These are phyloP conservation scores for Vaccinium corymbosum DNA, from an alignment of 148 eudicot species.

Conservation along the genomic window DNA sequence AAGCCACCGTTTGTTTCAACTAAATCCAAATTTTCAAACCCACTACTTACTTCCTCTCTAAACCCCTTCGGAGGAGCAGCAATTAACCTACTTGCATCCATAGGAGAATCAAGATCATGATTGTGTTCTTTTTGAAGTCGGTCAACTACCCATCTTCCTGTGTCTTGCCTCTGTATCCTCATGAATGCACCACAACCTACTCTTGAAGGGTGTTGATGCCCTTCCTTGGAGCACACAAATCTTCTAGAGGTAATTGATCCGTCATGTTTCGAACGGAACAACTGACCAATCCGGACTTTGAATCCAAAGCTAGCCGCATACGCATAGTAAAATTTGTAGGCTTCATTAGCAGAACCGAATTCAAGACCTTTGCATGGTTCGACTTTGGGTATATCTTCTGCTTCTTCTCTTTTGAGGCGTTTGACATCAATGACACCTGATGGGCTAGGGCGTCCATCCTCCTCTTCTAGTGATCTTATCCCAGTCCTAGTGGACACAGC, in stretches of 20 bases:
- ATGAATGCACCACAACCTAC: slow-evolving; percentile 61
- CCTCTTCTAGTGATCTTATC: slow-evolving; percentile 49
- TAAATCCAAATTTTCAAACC: slow-evolving; percentile 47
- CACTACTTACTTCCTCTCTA: slow-evolving; percentile 35
- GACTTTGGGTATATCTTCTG: slow-evolving; percentile 24
- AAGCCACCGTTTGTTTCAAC: slow-evolving; percentile 44
- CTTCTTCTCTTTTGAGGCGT: slow-evolving; percentile 45
- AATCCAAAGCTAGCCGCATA: slow-evolving; percentile 46
- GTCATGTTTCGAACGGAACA: slow-evolving; percentile 56
- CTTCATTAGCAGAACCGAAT: slow-evolving; percentile 48
- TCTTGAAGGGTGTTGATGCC: slow-evolving; percentile 61
- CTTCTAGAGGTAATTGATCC: slow-evolving; percentile 57
- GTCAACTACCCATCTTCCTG: slow-evolving; percentile 54
- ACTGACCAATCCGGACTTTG: slow-evolving; percentile 51
- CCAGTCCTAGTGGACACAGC: slow-evolving; percentile 50
- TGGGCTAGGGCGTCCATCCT: slow-evolving; percentile 28
- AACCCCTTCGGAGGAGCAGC: slow-evolving; percentile 29
- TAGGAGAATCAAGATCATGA: slow-evolving; percentile 37
- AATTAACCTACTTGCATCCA: slow-evolving; percentile 24
- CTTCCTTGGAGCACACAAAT: slow-evolving; percentile 67
- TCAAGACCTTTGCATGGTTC: slow-evolving; percentile 56
- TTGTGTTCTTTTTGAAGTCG: slow-evolving; percentile 55
- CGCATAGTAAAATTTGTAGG: slow-evolving; percentile 41
- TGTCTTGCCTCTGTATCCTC: slow-evolving; percentile 56
- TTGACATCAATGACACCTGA: slow-evolving; percentile 36